Conservation (phyloP, 1,284 basidiomycete genomes). For the Leccinum angustisporum region DNA sequence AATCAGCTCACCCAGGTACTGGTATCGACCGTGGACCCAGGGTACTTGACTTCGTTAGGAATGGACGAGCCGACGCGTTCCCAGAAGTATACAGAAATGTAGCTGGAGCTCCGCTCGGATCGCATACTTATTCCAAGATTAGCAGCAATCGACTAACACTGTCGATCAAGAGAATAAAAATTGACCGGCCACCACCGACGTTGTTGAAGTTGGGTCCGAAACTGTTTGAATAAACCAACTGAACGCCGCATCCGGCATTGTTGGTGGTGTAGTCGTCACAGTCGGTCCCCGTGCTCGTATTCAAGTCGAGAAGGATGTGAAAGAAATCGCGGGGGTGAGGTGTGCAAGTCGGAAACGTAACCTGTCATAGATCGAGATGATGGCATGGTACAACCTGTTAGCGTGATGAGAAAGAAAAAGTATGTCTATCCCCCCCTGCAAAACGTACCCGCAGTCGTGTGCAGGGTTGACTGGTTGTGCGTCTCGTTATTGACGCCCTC, state of each 20-base stretch:
- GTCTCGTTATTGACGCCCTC: constrained; percentile 64
- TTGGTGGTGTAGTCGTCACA: constrained; percentile 56
- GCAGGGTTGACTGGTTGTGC: constrained; percentile 61
- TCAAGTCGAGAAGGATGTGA: constrained; percentile 20
- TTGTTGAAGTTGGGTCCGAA: constrained; percentile 63
- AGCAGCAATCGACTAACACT: not conserved
- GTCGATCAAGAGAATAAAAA: not conserved
- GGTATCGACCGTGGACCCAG: no score
- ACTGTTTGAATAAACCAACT: constrained; percentile 42
- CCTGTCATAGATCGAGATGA: constrained; percentile 47
- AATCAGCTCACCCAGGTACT: not conserved
- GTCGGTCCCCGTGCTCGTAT: constrained; percentile 40
- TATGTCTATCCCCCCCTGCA: not conserved
- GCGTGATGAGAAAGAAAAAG: not conserved
- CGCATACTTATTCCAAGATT: constrained; percentile 22
- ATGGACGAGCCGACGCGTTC: constrained; percentile 17
- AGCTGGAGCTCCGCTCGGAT: constrained; percentile 17
- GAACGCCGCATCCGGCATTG: constrained; percentile 67
- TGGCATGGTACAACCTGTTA: constrained; percentile 62
- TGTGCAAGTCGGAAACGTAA: constrained; percentile 32
- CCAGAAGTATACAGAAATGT: constrained; percentile 29
- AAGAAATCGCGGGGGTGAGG: not conserved
- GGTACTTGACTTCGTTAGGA: constrained; percentile 15
- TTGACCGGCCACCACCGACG: constrained; percentile 59
- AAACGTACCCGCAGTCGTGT: constrained; percentile 44